Percentiles rank a stretch among this genome's conserved stretches.
These are phyloP conservation scores for Chrysanthemum makinoi DNA, from an alignment of 129 eudicot genomes.

Conservation along the genomic window DNA sequence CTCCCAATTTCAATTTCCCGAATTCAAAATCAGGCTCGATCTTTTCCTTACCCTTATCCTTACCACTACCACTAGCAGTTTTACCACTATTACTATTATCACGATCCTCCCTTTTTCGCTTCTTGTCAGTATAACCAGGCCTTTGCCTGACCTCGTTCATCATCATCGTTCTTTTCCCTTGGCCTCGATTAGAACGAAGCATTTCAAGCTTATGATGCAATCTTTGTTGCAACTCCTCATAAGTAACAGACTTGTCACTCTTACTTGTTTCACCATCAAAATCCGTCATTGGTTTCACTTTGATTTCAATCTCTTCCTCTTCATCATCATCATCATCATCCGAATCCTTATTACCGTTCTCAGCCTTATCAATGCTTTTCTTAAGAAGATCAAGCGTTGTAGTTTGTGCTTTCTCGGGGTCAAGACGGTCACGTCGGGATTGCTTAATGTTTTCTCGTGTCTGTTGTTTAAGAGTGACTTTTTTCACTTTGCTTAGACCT, in stretches of 20 bases:
- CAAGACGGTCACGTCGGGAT: slow-evolving; percentile 79
- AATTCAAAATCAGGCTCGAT: slow-evolving; percentile 67
- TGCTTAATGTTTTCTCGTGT: slow-evolving; percentile 65
- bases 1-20: slow-evolving; percentile 75
- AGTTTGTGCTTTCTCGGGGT: slow-evolving; percentile 61
- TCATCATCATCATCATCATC: slow-evolving; percentile 28
- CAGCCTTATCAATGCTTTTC: slow-evolving; percentile 26
- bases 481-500: slow-evolving; percentile 71
- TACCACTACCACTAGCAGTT: slow-evolving; percentile 19
- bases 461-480: slow-evolving; percentile 62
- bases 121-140: slow-evolving; percentile 28
- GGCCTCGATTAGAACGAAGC: slow-evolving; percentile 59
- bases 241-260: slow-evolving; percentile 50
- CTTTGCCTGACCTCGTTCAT: slow-evolving; percentile 37
- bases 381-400: slow-evolving; percentile 65
- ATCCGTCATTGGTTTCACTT: slow-evolving; percentile 28
- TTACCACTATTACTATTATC: slow-evolving; percentile 7
- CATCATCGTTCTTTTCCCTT: slow-evolving; percentile 40
- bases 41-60: slow-evolving; percentile 38
- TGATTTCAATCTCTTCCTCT: slow-evolving; percentile 34
- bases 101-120: slow-evolving; percentile 38
- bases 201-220: slow-evolving; percentile 53
- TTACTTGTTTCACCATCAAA: slow-evolving; percentile 40
- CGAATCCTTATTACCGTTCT: neutral
- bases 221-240: slow-evolving; percentile 63